Percentiles rank a stretch among this genome's conserved stretches.
phyloP scores from a whole-genome alignment of 768 basidiomycete species.

The Termitomyces sp. region DNA sequence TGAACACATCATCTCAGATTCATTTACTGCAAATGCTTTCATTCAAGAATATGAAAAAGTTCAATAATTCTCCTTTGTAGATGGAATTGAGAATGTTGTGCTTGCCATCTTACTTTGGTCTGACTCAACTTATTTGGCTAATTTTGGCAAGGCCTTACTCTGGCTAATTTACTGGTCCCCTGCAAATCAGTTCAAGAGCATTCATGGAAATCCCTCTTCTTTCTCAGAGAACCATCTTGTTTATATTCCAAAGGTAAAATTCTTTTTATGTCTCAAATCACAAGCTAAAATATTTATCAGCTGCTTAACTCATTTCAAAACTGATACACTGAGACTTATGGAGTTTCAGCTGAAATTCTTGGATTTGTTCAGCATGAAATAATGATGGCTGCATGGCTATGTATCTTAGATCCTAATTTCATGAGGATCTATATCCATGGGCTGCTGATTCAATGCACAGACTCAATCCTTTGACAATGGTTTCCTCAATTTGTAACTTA shows the following conservation, averaged over 20 bases:
- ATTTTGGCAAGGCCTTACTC: conserved; percentile 29
- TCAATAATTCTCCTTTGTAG: neutral
- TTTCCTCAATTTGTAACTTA: conserved; percentile 3
- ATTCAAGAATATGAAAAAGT: neutral
- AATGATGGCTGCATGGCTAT: conserved; percentile 10
- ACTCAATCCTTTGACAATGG: neutral
- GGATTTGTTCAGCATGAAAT: conserved; percentile 2
- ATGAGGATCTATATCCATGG: conserved; percentile 10
- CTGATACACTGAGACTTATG: conserved; percentile 9
- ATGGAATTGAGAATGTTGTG: neutral
- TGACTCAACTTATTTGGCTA: conserved; percentile 30
- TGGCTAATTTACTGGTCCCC: conserved; percentile 39
- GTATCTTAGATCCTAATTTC: conserved; percentile 9
- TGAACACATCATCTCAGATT: neutral
- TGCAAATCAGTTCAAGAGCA: conserved; percentile 36
- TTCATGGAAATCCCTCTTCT: conserved; percentile 20
- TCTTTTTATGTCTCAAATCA: neutral
- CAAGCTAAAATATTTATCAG: conserved; percentile 10
- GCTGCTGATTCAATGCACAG: neutral
- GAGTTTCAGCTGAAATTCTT: conserved; percentile 14
- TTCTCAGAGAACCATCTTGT: conserved; percentile 33
- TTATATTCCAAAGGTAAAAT: conserved; percentile 36
- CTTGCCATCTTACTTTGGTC: conserved; percentile 26
- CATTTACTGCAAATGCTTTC: neutral
- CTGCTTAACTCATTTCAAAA: conserved; percentile 28